Percentiles rank a stretch among this genome's conserved stretches.
phyloP scores from a whole-genome alignment of 345 rosid species.

The Luvunga scandens region DNA sequence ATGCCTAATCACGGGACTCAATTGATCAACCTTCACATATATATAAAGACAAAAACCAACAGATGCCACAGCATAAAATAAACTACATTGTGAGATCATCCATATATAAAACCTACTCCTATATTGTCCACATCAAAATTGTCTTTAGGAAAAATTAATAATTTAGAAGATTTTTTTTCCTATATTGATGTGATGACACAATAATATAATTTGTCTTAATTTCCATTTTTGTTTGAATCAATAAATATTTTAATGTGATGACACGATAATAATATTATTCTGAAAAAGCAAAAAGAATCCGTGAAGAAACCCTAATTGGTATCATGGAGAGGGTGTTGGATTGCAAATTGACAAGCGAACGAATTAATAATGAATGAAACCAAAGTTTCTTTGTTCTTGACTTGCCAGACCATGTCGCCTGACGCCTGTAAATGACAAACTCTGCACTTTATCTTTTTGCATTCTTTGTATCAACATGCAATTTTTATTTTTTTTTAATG shows the following conservation, averaged over 20 bases:
- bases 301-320: neutral
- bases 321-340: no score
- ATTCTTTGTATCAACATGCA: neutral
- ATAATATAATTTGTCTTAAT: neutral
- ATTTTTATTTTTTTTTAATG: no score
- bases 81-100: neutral
- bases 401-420: neutral
- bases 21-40: no score
- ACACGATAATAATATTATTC: no score
- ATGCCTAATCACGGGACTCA: no score
- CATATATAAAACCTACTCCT: neutral
- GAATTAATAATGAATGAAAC: neutral
- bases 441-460: neutral
- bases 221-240: neutral
- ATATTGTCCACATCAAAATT: neutral
- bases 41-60: no score
- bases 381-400: neutral
- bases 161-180: neutral
- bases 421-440: neutral
- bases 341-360: neutral
- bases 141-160: no score
- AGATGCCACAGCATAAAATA: no score
- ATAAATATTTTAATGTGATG: neutral
- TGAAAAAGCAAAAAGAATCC: neutral
- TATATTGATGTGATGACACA: neutral